Conservation (phyloP, 23 red algal species). For the Agarophyton chilense region DNA sequence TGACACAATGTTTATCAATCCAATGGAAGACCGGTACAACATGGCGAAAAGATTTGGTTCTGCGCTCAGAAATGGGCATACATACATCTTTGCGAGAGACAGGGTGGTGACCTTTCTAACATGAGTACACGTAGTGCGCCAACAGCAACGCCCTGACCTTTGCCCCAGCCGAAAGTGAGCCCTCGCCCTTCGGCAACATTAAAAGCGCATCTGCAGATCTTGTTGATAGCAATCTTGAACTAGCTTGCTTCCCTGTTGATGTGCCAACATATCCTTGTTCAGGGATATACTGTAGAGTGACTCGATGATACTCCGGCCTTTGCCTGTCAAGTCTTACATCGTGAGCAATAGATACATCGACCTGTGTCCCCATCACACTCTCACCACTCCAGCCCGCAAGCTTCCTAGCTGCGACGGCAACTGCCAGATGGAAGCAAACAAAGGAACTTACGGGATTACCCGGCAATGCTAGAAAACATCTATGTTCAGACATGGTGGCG, state of each 20-base stretch:
- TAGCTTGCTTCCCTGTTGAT: conserved; percentile 63
- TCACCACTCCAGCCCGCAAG: conserved; percentile 46
- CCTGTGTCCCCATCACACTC: neutral
- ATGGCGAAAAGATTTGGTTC: too few species aligned
- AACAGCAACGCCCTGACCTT: conserved; percentile 42
- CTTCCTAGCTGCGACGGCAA: conserved; percentile 33
- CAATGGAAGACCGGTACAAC: too few species aligned
- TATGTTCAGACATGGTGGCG: conserved; percentile 49
- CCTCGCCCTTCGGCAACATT: conserved; percentile 48
- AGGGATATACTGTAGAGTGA: conserved; percentile 2
- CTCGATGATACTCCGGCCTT: conserved; percentile 85
- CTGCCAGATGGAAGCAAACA: conserved; percentile 87
- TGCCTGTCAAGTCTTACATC: conserved; percentile 60
- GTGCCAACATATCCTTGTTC: conserved; percentile 31
- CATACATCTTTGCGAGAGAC: neutral
- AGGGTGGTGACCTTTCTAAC: neutral
- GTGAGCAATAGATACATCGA: conserved; percentile 21
- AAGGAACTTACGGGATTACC: conserved; percentile 86
- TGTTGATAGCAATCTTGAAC: conserved; percentile 50
- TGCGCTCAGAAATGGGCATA: too few species aligned
- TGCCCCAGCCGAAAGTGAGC: conserved; percentile 14
- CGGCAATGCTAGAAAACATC: conserved; percentile 65
- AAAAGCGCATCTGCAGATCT: conserved; percentile 66
- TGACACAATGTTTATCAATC: too few species aligned
- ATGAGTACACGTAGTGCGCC: neutral